Percentiles rank a stretch among this genome's conserved stretches.
phyloP scores from a whole-genome alignment of 768 basidiomycete species.

The Termitomyces sp. region DNA sequence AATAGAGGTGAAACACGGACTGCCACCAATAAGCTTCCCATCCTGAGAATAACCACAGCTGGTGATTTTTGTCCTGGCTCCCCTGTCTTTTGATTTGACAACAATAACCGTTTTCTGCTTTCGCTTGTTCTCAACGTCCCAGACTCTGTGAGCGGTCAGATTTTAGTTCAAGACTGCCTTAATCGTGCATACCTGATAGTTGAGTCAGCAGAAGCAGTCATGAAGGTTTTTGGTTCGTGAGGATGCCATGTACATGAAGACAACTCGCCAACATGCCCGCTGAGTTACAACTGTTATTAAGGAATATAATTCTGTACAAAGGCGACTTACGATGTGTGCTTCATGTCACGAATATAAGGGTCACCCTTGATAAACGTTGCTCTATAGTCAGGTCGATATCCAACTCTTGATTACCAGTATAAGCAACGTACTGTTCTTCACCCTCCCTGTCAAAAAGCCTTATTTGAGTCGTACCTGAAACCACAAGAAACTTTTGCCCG shows the following conservation, averaged over 20 bases:
- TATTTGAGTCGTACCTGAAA: constrained; percentile 84
- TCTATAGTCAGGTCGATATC: constrained; percentile 52
- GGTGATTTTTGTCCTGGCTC: constrained; percentile 88
- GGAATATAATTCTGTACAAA: neutral
- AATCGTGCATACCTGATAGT: constrained; percentile 70
- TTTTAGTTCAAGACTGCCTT: neutral
- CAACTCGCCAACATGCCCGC: constrained; percentile 92
- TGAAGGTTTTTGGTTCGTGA: constrained; percentile 74
- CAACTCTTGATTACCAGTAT: constrained; percentile 15
- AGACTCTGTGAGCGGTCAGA: constrained; percentile 54
- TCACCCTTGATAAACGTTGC: constrained; percentile 90
- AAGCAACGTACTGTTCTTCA: constrained; percentile 73
- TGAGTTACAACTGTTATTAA: constrained; percentile 24
- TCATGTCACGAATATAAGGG: constrained; percentile 98
- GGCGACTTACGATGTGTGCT: constrained; percentile 83
- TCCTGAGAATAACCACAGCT: constrained; percentile 85
- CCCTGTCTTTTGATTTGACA: constrained; percentile 93
- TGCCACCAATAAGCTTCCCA: constrained; percentile 85
- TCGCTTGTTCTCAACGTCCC: constrained; percentile 88
- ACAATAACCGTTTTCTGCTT: constrained; percentile 97
- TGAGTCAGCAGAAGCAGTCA: constrained; percentile 93
- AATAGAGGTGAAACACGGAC: constrained; percentile 33
- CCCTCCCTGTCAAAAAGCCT: constrained; percentile 92
- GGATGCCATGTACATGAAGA: constrained; percentile 94
- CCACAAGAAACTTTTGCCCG: constrained; percentile 78